Base-by-base conservation (phyloP, 2,329 filamentous ascomycete species). In the Aspergillus uvarum region DNA sequence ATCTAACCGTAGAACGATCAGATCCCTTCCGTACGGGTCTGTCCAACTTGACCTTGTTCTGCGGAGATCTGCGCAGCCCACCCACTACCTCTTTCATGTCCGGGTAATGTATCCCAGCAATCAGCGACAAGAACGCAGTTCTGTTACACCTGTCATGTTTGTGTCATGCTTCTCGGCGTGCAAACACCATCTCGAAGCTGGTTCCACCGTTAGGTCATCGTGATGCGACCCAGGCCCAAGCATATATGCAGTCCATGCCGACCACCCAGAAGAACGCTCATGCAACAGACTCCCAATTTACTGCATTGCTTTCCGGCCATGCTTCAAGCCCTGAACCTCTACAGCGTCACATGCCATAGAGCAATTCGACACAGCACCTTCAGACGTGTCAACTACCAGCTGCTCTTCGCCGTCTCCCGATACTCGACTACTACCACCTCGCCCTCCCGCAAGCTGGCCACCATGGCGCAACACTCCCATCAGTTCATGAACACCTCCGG, bases 401-500 rank as follows among this genome's bases (percentile, higher is more conserved):
- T 44, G 14, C 38, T 44, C 38, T 19, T 44, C 38, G 2, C 38
- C 38, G 38, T 44, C 38, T 44, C 38, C 3, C 38, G 16, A 16
- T 44, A 19, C 38, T 44, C 16, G 14, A 6, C 38, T 16, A 44
- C 5, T 19, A n/a, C 38, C 38, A 44, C 38, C 6, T 12, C 38
- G 14, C 38, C 38, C 16, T 44, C 51, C 21, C 26, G 51, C 51
- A 53, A 14, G 24, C 19, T 53, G 38, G 51, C 29, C 51, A 54
- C 38, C 35, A 54, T 54, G 52, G 26, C 52, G 14, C 16, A 44
- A n/a, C 22, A n/a, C 5, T 19, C 52, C 10, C 44, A 42, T 10
- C 52, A 54, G n/a, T 54, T 8, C n/a, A 54, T 54, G 51, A 70
- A 75, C 47, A 84, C 83, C 4, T 83, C 82, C 0, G 83, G 83